These are phyloP conservation scores for Clitoria ternatea DNA, from an alignment of 306 rosid species.

Conservation along the genomic window DNA sequence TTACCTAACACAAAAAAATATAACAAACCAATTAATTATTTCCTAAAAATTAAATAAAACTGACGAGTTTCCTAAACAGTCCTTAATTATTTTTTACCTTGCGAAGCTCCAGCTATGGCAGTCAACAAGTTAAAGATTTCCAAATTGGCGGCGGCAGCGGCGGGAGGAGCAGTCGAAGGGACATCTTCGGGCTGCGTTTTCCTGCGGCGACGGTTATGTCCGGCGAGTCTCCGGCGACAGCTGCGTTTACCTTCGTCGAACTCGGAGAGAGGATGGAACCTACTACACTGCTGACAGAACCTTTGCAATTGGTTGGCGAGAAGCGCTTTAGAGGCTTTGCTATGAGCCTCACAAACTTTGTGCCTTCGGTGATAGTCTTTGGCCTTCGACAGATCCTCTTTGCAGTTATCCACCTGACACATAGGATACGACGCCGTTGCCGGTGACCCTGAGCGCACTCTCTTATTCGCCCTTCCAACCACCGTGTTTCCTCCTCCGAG, in stretches of 20 bases:
- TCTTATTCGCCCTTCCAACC: slow-evolving; percentile 51
- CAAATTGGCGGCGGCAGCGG: slow-evolving; percentile 33
- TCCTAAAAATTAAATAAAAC: neutral
- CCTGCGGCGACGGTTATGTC: slow-evolving; percentile 82
- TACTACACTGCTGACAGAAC: slow-evolving; percentile 97
- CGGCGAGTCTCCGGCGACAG: slow-evolving; percentile 88
- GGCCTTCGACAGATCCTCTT: slow-evolving; percentile 70
- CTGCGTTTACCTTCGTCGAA: slow-evolving; percentile 92
- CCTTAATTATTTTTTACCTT: no score
- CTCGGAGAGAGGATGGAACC: slow-evolving; percentile 79
- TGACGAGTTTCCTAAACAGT: neutral
- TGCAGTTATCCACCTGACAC: slow-evolving; percentile 89
- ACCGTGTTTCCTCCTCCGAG: no score
- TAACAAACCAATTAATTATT: neutral
- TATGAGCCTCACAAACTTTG: slow-evolving; percentile 81
- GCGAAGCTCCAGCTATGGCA: slow-evolving; percentile 58
- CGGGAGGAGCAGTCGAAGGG: slow-evolving; percentile 21
- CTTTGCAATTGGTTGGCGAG: slow-evolving; percentile 72
- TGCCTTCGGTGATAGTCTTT: slow-evolving; percentile 92
- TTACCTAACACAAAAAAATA: neutral
- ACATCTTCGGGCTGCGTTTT: slow-evolving; percentile 81
- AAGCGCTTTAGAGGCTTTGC: slow-evolving; percentile 70
- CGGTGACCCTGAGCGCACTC: slow-evolving; percentile 73
- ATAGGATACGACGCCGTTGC: slow-evolving; percentile 51
- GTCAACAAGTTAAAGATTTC: slow-evolving; percentile 71